Evolutionary conservation across 2,329 filamentous ascomycete species (phyloP).

Genomic region (Fusarium agapanthi): DNA sequence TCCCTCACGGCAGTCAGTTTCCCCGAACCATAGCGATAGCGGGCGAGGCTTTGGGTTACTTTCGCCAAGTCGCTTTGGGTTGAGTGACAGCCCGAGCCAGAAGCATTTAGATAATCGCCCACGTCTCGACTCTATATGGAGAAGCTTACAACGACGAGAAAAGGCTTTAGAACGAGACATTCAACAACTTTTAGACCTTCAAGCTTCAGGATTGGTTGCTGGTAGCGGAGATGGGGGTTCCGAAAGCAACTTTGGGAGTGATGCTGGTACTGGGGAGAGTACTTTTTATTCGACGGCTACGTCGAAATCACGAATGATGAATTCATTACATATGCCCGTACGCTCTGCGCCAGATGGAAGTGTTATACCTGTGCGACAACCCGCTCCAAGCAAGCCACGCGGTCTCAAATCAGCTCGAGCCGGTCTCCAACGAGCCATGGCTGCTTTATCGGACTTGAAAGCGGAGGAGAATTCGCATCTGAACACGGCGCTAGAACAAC

Average conservation of each 20-base stretch:
- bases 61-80: constrained; percentile 24
- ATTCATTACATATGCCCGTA: constrained; percentile 53
- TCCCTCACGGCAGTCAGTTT: not conserved
- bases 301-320: constrained; percentile 52
- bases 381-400: constrained; percentile 57
- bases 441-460: constrained; percentile 71
- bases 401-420: constrained; percentile 70
- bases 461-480: constrained; percentile 72
- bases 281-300: constrained; percentile 53
- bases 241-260: constrained; percentile 41
- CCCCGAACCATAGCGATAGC: constrained; percentile 20
- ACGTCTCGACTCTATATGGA: constrained; percentile 57
- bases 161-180: constrained; percentile 57
- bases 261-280: constrained; percentile 53
- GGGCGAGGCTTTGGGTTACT: constrained; percentile 23
- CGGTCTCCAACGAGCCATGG: constrained; percentile 70
- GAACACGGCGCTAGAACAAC: constrained; percentile 62
- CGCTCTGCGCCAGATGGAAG: constrained; percentile 53
- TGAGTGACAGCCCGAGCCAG: constrained; percentile 45
- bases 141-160: constrained; percentile 56
- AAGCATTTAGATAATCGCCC: constrained; percentile 39
- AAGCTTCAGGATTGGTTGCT: constrained; percentile 55
- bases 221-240: constrained; percentile 45
- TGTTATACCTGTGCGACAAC: constrained; percentile 70
- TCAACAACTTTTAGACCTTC: constrained; percentile 59